Base-by-base conservation (phyloP, 2,329 filamentous ascomycete genomes). In the Trichoderma endophyticum region DNA sequence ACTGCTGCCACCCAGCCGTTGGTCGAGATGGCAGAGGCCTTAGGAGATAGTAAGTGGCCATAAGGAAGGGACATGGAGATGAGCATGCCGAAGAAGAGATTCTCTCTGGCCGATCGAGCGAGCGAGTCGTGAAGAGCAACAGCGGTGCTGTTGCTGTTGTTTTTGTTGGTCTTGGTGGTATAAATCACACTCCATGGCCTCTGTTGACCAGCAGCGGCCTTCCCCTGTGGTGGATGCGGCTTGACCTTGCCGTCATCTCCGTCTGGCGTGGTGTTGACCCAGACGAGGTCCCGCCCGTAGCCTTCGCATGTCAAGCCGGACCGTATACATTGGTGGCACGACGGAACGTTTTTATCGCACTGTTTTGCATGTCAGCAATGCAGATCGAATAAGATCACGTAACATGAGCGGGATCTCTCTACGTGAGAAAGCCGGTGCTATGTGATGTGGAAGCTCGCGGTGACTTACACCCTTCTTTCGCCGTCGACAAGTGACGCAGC, bases 1-100 rank as follows among this genome's bases (percentile, higher is more conserved):
- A 74, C 73, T 8, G 74, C 61, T 6, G 70, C 68, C n/a, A 75
- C 74, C 76, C 76, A 77, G 32, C 75, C 75, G 28, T 74, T 72
- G 21, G 73, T 71, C 4, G 72, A 72, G 64, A 75, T 59, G 12
- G 51, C 68, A 24, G 61, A 71, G 12, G 74, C 72, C 14, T 61
- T 65, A 8, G 61, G 8, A 1, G 73, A 74, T 7, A 63, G 64
- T 8, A 72, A 32, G 11, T 72, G 73, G 21, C 73, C 73, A n/a
- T 67, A 71, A 3, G 74, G 72, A 12, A 74, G 60, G 14, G 73
- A 24, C 6, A 66, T 70, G 18, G 72, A 70, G 34, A 71, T 71
- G 68, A 75, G 74, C 39, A 67, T 60, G 64, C 73, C 71, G 51
- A 75, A 69, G 66, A 61, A 75, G 14, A 74, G 72, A 39, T 75